phyloP scores from a whole-genome alignment of 352 stramenopile species.

The Pythium myriotylum region DNA sequence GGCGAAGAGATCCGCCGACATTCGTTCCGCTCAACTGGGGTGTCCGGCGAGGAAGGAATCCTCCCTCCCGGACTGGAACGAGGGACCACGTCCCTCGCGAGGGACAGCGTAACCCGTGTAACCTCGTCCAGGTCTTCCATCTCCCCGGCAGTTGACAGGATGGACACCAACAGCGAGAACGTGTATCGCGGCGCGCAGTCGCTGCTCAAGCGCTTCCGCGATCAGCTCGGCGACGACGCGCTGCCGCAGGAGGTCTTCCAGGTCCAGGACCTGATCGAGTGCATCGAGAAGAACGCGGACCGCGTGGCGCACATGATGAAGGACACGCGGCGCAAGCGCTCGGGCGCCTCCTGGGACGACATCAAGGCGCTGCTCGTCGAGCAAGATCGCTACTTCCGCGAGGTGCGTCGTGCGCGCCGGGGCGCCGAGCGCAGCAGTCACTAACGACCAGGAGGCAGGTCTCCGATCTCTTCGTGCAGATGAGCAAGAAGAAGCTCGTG shows the following conservation, averaged over 20 bases:
- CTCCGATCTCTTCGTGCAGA: slow-evolving; percentile 20
- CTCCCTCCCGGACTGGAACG: slow-evolving; percentile 6
- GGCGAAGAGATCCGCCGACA: slow-evolving; percentile 89
- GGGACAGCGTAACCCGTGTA: slow-evolving; percentile 9
- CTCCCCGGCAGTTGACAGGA: slow-evolving; percentile 1
- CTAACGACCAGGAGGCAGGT: slow-evolving; percentile 3
- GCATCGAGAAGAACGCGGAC: slow-evolving; percentile 68
- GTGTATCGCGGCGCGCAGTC: slow-evolving; percentile 16
- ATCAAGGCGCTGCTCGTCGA: slow-evolving; percentile 62
- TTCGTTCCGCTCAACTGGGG: slow-evolving; percentile 27
- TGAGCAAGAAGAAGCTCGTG: slow-evolving; percentile 22
- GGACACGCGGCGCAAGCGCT: slow-evolving; percentile 32
- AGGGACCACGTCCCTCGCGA: slow-evolving; percentile 12
- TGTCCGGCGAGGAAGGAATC: slow-evolving; percentile 11
- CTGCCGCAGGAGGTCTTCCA: slow-evolving; percentile 53
- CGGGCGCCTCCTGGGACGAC: slow-evolving; percentile 13
- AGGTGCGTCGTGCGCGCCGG: slow-evolving; percentile 18
- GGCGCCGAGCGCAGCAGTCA: too few species aligned
- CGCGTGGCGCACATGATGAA: slow-evolving; percentile 62
- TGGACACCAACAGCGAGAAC: slow-evolving; percentile 8
- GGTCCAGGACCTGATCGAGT: slow-evolving; percentile 69
- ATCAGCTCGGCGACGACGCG: slow-evolving; percentile 2
- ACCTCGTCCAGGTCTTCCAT: too few species aligned
- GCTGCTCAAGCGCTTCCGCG: slow-evolving; percentile 24
- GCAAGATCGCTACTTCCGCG: slow-evolving; percentile 38